phyloP scores from a whole-genome alignment of 1,284 basidiomycete genomes.

The Ganoderma resinaceum region DNA sequence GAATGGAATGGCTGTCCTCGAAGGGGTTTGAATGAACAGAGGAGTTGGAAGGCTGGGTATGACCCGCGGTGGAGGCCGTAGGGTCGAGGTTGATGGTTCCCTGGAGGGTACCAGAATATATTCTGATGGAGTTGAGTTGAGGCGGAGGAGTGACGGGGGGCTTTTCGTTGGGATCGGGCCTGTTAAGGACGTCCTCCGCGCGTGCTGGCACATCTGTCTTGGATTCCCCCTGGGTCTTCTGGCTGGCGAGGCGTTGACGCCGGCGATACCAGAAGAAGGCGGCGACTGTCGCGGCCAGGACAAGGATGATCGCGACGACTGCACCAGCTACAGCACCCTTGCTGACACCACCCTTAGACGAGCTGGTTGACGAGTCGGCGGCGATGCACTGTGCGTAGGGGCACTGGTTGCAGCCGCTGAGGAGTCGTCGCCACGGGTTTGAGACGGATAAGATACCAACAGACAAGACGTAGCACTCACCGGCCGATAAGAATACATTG shows the following conservation, averaged over 20 bases:
- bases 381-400: constrained; percentile 55
- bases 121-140: constrained; percentile 50
- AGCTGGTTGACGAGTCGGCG: constrained; percentile 29
- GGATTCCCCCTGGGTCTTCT: constrained; percentile 43
- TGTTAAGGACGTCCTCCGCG: constrained; percentile 76
- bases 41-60: constrained; percentile 36
- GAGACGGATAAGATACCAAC: constrained; percentile 25
- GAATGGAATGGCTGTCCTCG: constrained; percentile 76
- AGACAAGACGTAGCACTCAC: constrained; percentile 45
- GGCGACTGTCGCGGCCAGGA: constrained; percentile 56
- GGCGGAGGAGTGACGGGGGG: constrained; percentile 35
- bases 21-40: constrained; percentile 70
- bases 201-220: constrained; percentile 73
- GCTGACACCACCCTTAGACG: constrained; percentile 54
- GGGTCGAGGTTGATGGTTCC: constrained; percentile 68
- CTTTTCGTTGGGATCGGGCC: constrained; percentile 81
- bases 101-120: constrained; percentile 52
- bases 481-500: constrained; percentile 65
- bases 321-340: constrained; percentile 78
- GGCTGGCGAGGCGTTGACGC: constrained; percentile 42
- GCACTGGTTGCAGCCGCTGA: constrained; percentile 66
- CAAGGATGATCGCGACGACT: constrained; percentile 67
- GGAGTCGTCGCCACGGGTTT: constrained; percentile 20
- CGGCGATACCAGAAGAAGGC: constrained; percentile 73
- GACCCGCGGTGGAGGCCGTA: constrained; percentile 41